These are phyloP conservation scores for Russula sp. DNA, from an alignment of 768 basidiomycete species.

Conservation along the genomic window DNA sequence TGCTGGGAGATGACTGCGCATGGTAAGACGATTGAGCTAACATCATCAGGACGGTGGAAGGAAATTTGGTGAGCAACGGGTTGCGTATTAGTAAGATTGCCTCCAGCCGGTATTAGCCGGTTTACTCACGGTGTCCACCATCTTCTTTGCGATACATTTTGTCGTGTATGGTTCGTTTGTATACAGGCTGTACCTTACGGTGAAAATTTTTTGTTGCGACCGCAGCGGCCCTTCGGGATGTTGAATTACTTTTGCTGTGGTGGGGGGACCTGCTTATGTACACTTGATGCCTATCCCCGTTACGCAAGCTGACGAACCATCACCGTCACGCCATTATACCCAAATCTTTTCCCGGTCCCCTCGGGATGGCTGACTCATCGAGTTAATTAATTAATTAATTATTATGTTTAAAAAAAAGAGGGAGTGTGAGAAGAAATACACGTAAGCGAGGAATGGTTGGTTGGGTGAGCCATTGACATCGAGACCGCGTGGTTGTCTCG, in stretches of 20 bases:
- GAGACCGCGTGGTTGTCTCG: conserved; percentile 9
- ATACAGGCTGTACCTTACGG: not conserved
- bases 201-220: not conserved
- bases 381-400: no score
- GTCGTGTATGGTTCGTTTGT: not conserved
- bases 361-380: not conserved
- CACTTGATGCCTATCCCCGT: not conserved
- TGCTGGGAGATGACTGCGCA: conserved; percentile 26
- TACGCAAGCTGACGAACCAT: not conserved
- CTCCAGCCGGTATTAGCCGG: conserved; percentile 23
- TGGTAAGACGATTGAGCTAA: conserved; percentile 31
- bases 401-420: not conserved
- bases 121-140: conserved; percentile 23
- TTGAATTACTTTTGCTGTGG: conserved; percentile 3
- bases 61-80: conserved; percentile 26
- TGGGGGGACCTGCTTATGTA: conserved; percentile 16
- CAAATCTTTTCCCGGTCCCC: not conserved
- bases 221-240: conserved; percentile 7
- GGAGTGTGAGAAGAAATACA: not conserved
- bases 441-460: not conserved
- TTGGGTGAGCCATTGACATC: not conserved
- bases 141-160: conserved; percentile 4
- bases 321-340: not conserved
- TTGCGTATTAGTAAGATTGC: conserved; percentile 33
- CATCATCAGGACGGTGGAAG: conserved; percentile 30